These are phyloP conservation scores for Annona cherimola DNA, from an alignment of 164 flowering plant species.

Conservation along the genomic window DNA sequence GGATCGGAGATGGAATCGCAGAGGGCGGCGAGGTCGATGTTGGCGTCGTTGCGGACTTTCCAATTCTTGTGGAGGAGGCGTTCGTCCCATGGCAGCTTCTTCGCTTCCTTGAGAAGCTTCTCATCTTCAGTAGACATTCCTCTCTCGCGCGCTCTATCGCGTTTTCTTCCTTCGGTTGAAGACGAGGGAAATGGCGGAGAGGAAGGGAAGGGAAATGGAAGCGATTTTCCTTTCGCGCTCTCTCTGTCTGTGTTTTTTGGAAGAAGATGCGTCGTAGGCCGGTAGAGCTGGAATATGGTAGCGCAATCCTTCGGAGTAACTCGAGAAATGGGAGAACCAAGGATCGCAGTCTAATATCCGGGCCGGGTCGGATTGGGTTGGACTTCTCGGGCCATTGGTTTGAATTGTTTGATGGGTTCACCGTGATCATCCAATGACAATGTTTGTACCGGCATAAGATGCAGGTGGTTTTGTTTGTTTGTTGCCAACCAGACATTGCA, in stretches of 20 bases:
- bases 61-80: slow-evolving; percentile 91
- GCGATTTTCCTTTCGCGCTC: no score
- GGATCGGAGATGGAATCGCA: slow-evolving; percentile 90
- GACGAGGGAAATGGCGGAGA: neutral
- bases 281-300: neutral
- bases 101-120: slow-evolving; percentile 90
- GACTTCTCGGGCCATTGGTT: no score
- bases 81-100: slow-evolving; percentile 98
- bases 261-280: neutral
- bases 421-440: no score
- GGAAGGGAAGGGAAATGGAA: neutral
- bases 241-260: neutral
- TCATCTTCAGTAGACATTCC: slow-evolving; percentile 76
- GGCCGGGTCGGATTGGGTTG: no score
- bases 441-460: no score
- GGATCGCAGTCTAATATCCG: no score
- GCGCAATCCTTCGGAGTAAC: neutral
- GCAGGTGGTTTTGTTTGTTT: no score
- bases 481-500: no score
- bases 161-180: neutral
- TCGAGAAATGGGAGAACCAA: no score
- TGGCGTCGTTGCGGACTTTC: slow-evolving; percentile 95
- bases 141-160: neutral
- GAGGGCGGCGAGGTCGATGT: slow-evolving; percentile 74
- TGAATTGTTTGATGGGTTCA: no score